Base-by-base conservation (phyloP, 805 yeast genomes). In the Ogataea haglerorum region DNA sequence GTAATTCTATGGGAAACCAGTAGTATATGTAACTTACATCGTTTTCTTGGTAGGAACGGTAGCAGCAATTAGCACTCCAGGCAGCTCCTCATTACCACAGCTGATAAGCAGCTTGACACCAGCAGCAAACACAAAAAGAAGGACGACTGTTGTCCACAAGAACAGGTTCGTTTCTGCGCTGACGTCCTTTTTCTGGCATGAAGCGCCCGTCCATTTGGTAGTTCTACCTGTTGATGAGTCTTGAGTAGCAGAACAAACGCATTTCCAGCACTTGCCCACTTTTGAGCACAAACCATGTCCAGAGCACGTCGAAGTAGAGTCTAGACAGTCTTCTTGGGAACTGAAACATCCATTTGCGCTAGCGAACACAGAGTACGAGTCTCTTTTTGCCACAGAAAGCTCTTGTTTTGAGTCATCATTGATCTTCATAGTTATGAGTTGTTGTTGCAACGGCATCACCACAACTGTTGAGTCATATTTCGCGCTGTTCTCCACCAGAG, bases 121-220 rank as follows among this genome's bases (percentile, higher is more conserved):
- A 4, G 60, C 62, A 27, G 62, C 76, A 34, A 78, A 63, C 15
- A 75, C 60, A 8, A 67, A 61, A 25, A 69, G 35, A 38, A 80
- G 59, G 3, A 70, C 74, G 10, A 82, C 48, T 10, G 73, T 61
- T 2, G 85, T 71, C 88, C 91, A 84, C 52, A 83, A 73, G 48
- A 84, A 68, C 53, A 85, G 69, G 55, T 84, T 77, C 51, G 84
- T 79, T 61, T 79, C 78, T 3, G 75, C 70, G 32, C 84, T 72
- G 44, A 83, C 71, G 53, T 85, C 90, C 52, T 69, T 70, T 71
- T 83, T 84, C 53, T 74, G 69, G 61, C 93, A 85, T 46, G 78
- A 76, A 43, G 49, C 51, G 17, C 83, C 84, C 1, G 75, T 60
- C 82, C 82, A 78, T 39, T 62, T 61, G 31, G 75, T 72, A 19